phyloP scores from a whole-genome alignment of 352 stramenopile genomes.

The Globisporangium takayamanum region DNA sequence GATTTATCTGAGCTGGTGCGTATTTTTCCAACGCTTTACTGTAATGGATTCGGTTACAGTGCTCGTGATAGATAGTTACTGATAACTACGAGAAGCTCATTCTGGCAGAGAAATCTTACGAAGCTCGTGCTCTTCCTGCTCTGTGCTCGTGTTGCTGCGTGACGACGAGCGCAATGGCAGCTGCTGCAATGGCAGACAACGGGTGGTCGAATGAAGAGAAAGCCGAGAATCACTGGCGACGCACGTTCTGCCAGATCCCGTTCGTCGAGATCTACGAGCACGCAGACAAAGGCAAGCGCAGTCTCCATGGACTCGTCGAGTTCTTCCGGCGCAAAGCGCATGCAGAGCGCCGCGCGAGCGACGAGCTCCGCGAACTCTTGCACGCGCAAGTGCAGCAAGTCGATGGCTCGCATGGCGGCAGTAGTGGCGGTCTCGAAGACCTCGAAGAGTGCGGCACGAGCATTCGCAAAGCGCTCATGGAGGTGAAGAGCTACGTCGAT shows the following conservation, averaged over 20 bases:
- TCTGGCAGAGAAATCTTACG: too few species aligned
- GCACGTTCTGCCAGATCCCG: conserved; percentile 84
- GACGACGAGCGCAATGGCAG: conserved; percentile 4
- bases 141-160: not conserved
- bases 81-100: too few species aligned
- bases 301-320: conserved; percentile 56
- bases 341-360: conserved; percentile 49
- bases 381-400: conserved; percentile 12
- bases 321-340: conserved; percentile 70
- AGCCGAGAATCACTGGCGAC: conserved; percentile 78
- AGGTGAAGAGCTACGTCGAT: conserved; percentile 60
- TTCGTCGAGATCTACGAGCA: conserved; percentile 76
- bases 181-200: conserved; percentile 8
- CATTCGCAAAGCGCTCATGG: conserved; percentile 46
- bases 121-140: not conserved
- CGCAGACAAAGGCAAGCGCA: conserved; percentile 69
- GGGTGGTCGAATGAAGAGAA: conserved; percentile 39
- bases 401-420: not conserved
- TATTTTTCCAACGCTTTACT: too few species aligned
- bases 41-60: too few species aligned
- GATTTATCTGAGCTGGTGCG: not conserved
- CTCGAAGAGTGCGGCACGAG: conserved; percentile 67
- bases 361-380: conserved; percentile 54
- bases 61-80: too few species aligned
- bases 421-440: conserved; percentile 33